phyloP scores from a whole-genome alignment of 768 basidiomycete genomes.

The Podaxis sp. region DNA sequence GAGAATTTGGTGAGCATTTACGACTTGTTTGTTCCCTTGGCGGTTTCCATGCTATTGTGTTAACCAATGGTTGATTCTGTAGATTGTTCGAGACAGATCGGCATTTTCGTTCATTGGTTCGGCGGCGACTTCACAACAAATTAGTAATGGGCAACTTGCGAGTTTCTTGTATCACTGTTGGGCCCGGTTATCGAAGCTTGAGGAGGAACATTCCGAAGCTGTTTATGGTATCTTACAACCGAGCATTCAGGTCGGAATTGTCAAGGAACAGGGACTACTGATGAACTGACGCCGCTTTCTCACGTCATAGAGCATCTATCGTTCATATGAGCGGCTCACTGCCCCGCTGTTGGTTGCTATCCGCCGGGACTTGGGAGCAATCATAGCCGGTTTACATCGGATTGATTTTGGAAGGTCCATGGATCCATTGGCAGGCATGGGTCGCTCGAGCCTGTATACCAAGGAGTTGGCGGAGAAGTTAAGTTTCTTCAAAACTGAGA shows the following conservation, averaged over 20 bases:
- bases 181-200: constrained; percentile 58
- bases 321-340: constrained; percentile 49
- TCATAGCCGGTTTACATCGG: constrained; percentile 80
- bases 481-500: constrained; percentile 70
- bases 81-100: constrained; percentile 76
- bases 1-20: constrained; percentile 61
- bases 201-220: constrained; percentile 59
- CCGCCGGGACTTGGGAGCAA: constrained; percentile 73
- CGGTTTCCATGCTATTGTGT: background rate
- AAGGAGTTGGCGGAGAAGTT: constrained; percentile 90
- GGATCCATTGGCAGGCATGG: constrained; percentile 62
- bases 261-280: background rate
- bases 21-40: background rate
- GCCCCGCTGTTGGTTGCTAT: constrained; percentile 66
- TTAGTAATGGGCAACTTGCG: constrained; percentile 71
- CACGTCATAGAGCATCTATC: constrained; percentile 40
- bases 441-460: constrained; percentile 81
- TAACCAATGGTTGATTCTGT: constrained; percentile 8
- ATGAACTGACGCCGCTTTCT: background rate
- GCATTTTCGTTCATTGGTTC: constrained; percentile 75
- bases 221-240: constrained; percentile 54
- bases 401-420: constrained; percentile 73
- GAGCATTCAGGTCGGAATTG: constrained; percentile 49
- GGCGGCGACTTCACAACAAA: constrained; percentile 72
- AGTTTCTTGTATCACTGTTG: constrained; percentile 79